phyloP scores from a whole-genome alignment of 805 yeast species.

The Wickerhamiella azyma region DNA sequence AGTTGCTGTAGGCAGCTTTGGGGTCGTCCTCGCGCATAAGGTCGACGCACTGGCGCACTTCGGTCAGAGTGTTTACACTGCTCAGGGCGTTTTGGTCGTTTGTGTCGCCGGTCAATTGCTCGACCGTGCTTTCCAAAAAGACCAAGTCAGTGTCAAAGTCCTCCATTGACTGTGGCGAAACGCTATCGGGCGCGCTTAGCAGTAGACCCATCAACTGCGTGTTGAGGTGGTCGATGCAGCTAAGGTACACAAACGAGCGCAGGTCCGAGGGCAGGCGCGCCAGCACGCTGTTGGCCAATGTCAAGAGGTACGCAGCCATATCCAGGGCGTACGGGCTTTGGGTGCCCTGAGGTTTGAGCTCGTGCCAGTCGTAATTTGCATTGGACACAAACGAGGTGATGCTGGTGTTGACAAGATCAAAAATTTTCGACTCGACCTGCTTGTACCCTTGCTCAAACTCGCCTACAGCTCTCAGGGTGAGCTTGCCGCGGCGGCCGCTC shows the following conservation, averaged over 20 bases:
- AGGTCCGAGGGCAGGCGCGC: slow-evolving; percentile 68
- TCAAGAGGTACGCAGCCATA: slow-evolving; percentile 71
- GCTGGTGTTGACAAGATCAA: slow-evolving; percentile 68
- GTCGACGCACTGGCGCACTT: slow-evolving; percentile 66
- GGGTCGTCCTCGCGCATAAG: slow-evolving; percentile 47
- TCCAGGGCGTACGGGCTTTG: slow-evolving; percentile 70
- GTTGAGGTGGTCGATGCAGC: slow-evolving; percentile 77
- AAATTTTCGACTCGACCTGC: slow-evolving; percentile 65
- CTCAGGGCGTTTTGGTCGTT: slow-evolving; percentile 21
- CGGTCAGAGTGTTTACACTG: slow-evolving; percentile 59
- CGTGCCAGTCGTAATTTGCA: slow-evolving; percentile 73
- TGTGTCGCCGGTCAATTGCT: slow-evolving; percentile 19
- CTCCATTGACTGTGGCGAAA: slow-evolving; percentile 45
- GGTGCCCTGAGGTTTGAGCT: slow-evolving; percentile 29
- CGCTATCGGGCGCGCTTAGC: slow-evolving; percentile 35
- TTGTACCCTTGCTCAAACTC: slow-evolving; percentile 47
- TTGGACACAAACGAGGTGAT: slow-evolving; percentile 69
- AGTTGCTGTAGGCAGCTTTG: slow-evolving; percentile 36
- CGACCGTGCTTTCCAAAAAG: slow-evolving; percentile 49
- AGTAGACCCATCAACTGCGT: slow-evolving; percentile 51
- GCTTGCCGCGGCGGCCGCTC: slow-evolving; percentile 27
- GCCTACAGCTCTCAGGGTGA: slow-evolving; percentile 39
- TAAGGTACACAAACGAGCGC: slow-evolving; percentile 63
- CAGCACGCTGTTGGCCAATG: slow-evolving; percentile 73
- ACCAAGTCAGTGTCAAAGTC: slow-evolving; percentile 70